Conservation (phyloP, 495 filamentous ascomycete genomes). For the Daldinia grandis region DNA sequence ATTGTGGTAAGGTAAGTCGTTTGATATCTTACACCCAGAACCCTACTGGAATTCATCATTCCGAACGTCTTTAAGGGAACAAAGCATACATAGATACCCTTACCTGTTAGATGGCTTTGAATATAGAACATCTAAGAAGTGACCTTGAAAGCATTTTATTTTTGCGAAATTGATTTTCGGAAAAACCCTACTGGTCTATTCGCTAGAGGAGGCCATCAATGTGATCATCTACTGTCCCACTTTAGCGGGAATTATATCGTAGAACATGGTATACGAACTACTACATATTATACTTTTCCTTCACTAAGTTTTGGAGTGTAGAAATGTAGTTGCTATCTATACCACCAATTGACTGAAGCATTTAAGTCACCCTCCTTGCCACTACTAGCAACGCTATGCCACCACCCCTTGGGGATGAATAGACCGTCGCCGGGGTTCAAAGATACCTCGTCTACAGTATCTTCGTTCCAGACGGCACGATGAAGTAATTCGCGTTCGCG, state of each 20-base stretch:
- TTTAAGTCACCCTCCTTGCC: conserved; percentile 45
- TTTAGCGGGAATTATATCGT: not conserved
- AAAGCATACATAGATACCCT: no score
- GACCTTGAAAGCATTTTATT: not conserved
- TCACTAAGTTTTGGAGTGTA: not conserved
- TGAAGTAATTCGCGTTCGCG: conserved; percentile 71
- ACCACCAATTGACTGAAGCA: conserved; percentile 91
- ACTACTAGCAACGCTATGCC: conserved; percentile 88
- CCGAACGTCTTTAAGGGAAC: no score
- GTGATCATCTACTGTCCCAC: not conserved
- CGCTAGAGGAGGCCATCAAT: not conserved
- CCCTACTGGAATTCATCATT: no score
- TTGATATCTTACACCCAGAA: no score
- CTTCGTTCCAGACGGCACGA: conserved; percentile 71
- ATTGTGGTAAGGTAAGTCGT: no score
- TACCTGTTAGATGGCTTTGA: not conserved
- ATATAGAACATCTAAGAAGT: not conserved
- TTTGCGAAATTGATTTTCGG: not conserved
- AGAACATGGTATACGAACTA: not conserved
- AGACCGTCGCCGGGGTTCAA: conserved; percentile 74
- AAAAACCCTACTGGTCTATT: not conserved
- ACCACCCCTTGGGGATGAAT: conserved; percentile 94
- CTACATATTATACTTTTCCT: not conserved
- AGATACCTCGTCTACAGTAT: conserved; percentile 55
- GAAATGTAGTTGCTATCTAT: conserved; percentile 49